A percentile compares a stretch with the other conserved stretches of the same genome.
phyloP scores from a whole-genome alignment of 225 moss, liverwort and hornwort genomes.

The Bryoerythrophyllum caledonicum region DNA sequence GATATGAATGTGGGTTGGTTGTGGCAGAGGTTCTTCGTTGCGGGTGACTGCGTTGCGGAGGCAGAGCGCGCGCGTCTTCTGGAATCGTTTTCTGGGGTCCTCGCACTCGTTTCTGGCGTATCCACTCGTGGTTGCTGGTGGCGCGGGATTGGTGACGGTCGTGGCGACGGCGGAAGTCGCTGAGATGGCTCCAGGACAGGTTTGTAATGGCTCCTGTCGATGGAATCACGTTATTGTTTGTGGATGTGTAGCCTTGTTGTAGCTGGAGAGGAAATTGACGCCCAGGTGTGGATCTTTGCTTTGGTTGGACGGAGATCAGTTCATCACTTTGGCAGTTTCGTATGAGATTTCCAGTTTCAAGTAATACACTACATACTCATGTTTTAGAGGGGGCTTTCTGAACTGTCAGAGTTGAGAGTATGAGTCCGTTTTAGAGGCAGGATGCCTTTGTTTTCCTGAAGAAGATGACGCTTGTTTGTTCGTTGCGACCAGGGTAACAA shows the following conservation, averaged over 20 bases:
- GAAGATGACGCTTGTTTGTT: conserved; percentile 1
- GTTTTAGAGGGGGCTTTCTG: no score
- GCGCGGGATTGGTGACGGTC: conserved; percentile 38
- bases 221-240: no score
- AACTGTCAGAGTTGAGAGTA: no score
- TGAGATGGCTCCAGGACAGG: conserved; percentile 52
- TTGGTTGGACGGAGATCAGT: background rate
- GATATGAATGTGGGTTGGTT: background rate
- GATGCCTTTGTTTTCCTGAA: background rate
- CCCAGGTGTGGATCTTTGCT: conserved; percentile 15
- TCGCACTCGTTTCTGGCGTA: conserved; percentile 36
- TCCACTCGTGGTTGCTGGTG: conserved; percentile 50
- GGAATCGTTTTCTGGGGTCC: conserved; percentile 41
- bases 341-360: no score
- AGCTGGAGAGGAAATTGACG: conserved; percentile 15
- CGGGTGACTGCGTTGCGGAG: conserved; percentile 32
- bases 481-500: conserved; percentile 36
- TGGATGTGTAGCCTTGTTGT: conserved; percentile 2
- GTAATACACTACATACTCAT: no score
- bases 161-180: conserved; percentile 43
- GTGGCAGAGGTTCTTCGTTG: conserved; percentile 30
- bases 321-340: no score
- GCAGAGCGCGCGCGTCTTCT: conserved; percentile 38
- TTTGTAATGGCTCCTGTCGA: conserved; percentile 6
- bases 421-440: conserved; percentile 11